A percentile compares a stretch with the other conserved stretches of the same genome.
phyloP scores from a whole-genome alignment of 2,329 filamentous ascomycete species.

The Didymella pinodella region DNA sequence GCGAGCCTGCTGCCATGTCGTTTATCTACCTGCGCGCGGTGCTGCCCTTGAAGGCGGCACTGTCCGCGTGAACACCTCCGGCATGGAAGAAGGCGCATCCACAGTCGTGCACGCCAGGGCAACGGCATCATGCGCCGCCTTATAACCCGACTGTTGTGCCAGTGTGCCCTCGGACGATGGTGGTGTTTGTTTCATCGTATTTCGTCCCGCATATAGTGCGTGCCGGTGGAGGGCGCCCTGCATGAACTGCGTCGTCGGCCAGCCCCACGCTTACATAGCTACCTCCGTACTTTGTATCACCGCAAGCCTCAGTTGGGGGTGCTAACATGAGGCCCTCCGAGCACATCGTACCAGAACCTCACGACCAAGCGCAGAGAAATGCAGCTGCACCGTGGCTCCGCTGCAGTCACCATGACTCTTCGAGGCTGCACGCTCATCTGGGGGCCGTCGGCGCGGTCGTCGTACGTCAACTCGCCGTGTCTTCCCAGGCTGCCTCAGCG shows the following conservation, averaged over 20 bases:
- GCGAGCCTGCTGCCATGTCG: neutral
- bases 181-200: conserved; percentile 16
- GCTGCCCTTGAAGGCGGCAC: conserved; percentile 6
- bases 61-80: conserved; percentile 20
- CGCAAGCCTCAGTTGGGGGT: conserved; percentile 4
- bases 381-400: conserved; percentile 5
- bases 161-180: conserved; percentile 2
- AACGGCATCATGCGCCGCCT: conserved; percentile 13
- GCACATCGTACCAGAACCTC: conserved; percentile 10
- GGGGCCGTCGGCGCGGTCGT: conserved; percentile 12
- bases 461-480: conserved; percentile 15
- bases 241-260: conserved; percentile 22
- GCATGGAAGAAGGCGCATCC: conserved; percentile 13
- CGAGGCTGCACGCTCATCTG: neutral
- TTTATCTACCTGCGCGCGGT: neutral
- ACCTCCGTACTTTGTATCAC: conserved; percentile 10
- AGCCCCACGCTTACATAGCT: conserved; percentile 19
- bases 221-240: conserved; percentile 24
- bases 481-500: conserved; percentile 11
- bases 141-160: conserved; percentile 2
- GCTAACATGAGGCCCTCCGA: neutral
- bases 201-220: conserved; percentile 20
- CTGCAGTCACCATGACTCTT: conserved; percentile 8
- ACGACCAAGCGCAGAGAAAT: conserved; percentile 6
- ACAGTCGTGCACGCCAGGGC: conserved; percentile 8